These are phyloP conservation scores for Perkinsus olseni DNA, from an alignment of 169 alveolate species.

Conservation along the genomic window DNA sequence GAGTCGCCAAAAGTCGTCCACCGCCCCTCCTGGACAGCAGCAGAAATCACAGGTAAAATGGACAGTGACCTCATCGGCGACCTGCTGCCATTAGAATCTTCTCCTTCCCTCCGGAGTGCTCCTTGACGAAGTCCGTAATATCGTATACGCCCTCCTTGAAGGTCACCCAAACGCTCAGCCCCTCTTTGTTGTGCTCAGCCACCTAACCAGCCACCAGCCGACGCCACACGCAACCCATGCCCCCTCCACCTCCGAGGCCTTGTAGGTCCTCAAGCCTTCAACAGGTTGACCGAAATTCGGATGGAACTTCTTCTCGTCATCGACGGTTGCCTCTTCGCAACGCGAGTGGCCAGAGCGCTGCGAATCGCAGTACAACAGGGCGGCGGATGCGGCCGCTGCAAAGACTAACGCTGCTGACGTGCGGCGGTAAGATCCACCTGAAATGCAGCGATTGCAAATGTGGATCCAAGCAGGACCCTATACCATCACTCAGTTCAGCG, in stretches of 20 bases:
- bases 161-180: slow-evolving; percentile 47
- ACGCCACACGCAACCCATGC: not conserved
- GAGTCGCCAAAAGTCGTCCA: slow-evolving; percentile 48
- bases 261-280: not conserved
- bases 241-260: not conserved
- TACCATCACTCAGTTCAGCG: too few species aligned
- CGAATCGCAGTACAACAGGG: too few species aligned
- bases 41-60: not conserved
- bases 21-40: slow-evolving; percentile 40
- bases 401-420: too few species aligned
- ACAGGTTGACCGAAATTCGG: not conserved
- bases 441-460: too few species aligned
- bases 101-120: slow-evolving; percentile 44
- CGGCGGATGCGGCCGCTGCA: too few species aligned
- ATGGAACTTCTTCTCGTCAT: not conserved
- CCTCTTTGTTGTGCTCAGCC: slow-evolving; percentile 25
- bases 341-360: too few species aligned
- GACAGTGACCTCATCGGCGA: not conserved
- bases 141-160: slow-evolving; percentile 46
- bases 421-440: too few species aligned
- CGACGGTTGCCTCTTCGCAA: too few species aligned
- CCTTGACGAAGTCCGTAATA: slow-evolving; percentile 38
- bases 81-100: slow-evolving; percentile 21
- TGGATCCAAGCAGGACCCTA: too few species aligned
- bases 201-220: slow-evolving; percentile 7